Evolutionary conservation across 306 rosid genomes (phyloP), one percentile per base, ranked within the genome.

Genomic region (Fagus crenata): DNA sequence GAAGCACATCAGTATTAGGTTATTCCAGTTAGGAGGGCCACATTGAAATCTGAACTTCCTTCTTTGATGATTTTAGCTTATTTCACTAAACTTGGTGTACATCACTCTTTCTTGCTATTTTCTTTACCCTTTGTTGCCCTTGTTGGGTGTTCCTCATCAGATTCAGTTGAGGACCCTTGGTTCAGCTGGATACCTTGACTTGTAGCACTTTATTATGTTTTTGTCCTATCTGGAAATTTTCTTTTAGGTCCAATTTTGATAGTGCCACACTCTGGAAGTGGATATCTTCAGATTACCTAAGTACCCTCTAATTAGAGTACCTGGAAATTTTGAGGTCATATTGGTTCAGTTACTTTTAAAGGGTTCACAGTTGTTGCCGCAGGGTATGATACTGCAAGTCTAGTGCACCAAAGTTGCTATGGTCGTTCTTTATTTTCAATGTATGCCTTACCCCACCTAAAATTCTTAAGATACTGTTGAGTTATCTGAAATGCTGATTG

Each of bases 81-180:
- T 28, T 18, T 56, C 8, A 9, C 9, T 33, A 56, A 56, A 22
- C 63, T 22, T 6, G 36, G 32, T 18, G 36, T 28, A 7, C 64
- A 18, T 28, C 36, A 56, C 1, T 1, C 64, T 18, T 56, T 59
- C 67, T 59, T 59, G 39, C 17, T 59, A 31, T 59, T 59, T 31
- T 4, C 12, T 7, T 59, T 59, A 59, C 9, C 39, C 32, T 59
- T 9, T 46, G 51, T 46, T 59, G 36, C 39, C 17, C 67, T 59
- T 59, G 67, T 59, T 17, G 8, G 67, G 17, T 8, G 39, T 59
- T 59, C 67, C 67, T 59, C 67, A 31, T 32, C 67, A 59, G 67
- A 59, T 31, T 59, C 51, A 59, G 67, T 59, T 59, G 67, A 31
- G 12, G 67, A 31, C 67, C 15, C 12, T 11, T 11, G 51, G 37